These are phyloP conservation scores for Chlamydomonas applanata DNA, from an alignment of 139 green algal genomes.

Conservation along the genomic window DNA sequence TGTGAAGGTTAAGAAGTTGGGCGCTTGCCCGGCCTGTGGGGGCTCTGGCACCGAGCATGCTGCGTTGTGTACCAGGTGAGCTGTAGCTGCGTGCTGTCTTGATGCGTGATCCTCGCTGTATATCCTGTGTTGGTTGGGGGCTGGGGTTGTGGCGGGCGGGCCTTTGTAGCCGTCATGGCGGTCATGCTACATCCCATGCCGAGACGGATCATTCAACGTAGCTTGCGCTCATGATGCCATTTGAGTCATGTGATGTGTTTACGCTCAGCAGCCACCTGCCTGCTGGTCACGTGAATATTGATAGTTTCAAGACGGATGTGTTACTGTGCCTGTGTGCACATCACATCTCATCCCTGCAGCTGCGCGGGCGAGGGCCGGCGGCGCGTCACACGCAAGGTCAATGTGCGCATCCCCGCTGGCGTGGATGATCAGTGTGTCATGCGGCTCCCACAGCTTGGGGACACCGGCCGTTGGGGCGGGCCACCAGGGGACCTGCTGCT, in stretches of 20 bases:
- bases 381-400: background rate
- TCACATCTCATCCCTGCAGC: background rate
- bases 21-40: conserved; percentile 17
- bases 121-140: no score
- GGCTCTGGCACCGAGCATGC: conserved; percentile 1
- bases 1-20: background rate
- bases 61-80: conserved; percentile 13
- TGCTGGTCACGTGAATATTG: background rate
- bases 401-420: conserved; percentile 16
- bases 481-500: conserved; percentile 34
- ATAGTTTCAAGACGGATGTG: background rate
- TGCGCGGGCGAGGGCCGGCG: conserved; percentile 11
- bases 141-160: no score
- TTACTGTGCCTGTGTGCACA: background rate
- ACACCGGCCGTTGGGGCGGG: conserved; percentile 24
- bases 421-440: conserved; percentile 32
- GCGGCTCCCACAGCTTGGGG: conserved; percentile 29
- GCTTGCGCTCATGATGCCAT: no score
- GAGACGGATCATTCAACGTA: no score
- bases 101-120: no score
- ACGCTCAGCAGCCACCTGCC: no score
- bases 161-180: no score
- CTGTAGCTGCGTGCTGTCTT: no score
- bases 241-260: no score
- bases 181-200: no score